Evolutionary conservation across 163 green algal species (phyloP), one percentile per base, ranked within the genome.

Genomic region (Chloromonas sp.): DNA sequence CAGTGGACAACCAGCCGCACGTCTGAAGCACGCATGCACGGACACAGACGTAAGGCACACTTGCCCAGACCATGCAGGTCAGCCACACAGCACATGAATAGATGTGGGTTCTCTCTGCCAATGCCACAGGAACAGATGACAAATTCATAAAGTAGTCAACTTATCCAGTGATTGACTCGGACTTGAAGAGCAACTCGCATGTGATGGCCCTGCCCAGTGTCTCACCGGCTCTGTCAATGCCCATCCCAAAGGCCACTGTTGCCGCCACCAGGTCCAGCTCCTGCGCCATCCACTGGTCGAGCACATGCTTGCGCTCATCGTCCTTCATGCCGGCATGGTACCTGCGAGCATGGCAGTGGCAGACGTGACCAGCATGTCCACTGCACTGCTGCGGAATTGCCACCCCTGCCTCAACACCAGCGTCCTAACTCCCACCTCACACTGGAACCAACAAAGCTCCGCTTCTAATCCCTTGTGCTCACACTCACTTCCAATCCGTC

Each of bases 221-320:
- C 77, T 15, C 79, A 85, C 84, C 78, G 58, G 81, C 57, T 81
- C 86, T 79, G 88, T 98, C 93, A 78, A 98, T 95, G 60, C 95
- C 95, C 94, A 96, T 96, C 76, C 92, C 91, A 82, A 99, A 99
- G 0, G 96, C 97, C 79, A 98, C 96, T 0, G 97, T 99, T 0
- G 96, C 96, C 2, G 94, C 94, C 14, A 91, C 88, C 13, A 89
- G 83, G 58, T 86, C 82, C 60, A 92, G 70, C 86, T 87, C n/a
- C 57, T 86, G 87, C 60, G 60, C 81, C 83, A 87, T 71, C 90
- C 90, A 93, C 13, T 58, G 58, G 0, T 15, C 66, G 13, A 89
- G 81, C 14, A 91, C 87, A 66, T 85, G 82, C 81, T 89, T 78
- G 2, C 92, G 82, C 15, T 78, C 2, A 0, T 11, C 77, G 13